These are phyloP conservation scores for Agrostemma githago DNA, from an alignment of 148 eudicot genomes.

Conservation along the genomic window DNA sequence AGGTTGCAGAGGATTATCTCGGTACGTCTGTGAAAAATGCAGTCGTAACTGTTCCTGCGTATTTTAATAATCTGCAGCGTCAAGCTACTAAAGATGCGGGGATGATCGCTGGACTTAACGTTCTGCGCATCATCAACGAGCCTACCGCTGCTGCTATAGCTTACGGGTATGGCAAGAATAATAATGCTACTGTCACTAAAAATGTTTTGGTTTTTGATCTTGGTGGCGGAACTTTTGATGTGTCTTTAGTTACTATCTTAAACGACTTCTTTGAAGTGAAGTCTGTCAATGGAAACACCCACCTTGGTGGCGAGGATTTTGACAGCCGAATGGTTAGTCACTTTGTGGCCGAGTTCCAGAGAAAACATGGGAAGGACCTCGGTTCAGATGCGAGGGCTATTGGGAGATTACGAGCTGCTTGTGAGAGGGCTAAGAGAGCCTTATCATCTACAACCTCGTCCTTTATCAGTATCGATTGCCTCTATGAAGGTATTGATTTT, in stretches of 20 bases:
- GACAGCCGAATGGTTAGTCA: neutral
- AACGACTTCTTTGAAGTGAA: neutral
- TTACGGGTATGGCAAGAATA: too few species aligned
- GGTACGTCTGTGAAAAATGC: neutral
- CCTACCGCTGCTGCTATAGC: too few species aligned
- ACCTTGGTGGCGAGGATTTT: conserved; percentile 11
- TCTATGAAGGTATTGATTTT: neutral
- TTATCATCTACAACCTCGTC: neutral
- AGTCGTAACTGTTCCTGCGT: neutral
- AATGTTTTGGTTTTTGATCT: too few species aligned
- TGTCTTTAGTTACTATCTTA: too few species aligned
- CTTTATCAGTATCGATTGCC: conserved; percentile 5
- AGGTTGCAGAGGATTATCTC: neutral
- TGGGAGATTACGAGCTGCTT: neutral
- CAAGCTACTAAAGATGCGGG: neutral
- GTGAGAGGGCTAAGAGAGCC: neutral
- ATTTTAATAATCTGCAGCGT: neutral
- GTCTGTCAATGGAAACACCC: neutral
- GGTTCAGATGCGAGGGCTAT: neutral
- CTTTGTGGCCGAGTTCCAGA: neutral
- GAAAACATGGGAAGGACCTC: neutral
- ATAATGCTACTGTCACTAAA: too few species aligned
- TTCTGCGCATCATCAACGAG: too few species aligned
- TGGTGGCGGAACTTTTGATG: neutral
- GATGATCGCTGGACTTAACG: neutral